These are phyloP conservation scores for Neurospora tetraspora DNA, from an alignment of 495 filamentous ascomycete genomes.

Conservation along the genomic window DNA sequence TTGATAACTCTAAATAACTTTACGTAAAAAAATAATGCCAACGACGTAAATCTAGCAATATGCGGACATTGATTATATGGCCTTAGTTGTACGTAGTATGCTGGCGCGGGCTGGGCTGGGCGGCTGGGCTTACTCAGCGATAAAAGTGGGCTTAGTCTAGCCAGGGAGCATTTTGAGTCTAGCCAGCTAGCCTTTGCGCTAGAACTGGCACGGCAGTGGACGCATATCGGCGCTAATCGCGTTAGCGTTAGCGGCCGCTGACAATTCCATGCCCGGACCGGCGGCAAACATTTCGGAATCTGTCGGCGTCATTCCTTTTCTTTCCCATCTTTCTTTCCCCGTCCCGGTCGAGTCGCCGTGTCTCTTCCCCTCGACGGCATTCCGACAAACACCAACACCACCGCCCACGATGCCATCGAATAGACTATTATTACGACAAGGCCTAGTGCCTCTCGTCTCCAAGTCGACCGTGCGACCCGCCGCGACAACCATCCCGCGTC, in stretches of 20 bases:
- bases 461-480: slow-evolving; percentile 5
- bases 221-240: background rate
- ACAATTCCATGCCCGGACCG: background rate
- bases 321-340: background rate
- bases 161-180: too few relatives aligned
- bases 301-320: background rate
- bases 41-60: too few relatives aligned
- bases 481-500: slow-evolving; percentile 1
- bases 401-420: slow-evolving; percentile 12
- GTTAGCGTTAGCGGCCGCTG: background rate
- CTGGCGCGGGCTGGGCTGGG: too few relatives aligned
- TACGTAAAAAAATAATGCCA: too few relatives aligned
- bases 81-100: too few relatives aligned
- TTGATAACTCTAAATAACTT: too few relatives aligned
- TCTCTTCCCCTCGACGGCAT: background rate
- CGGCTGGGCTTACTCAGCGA: too few relatives aligned
- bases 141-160: too few relatives aligned
- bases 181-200: too few relatives aligned
- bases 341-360: background rate
- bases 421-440: slow-evolving; percentile 13
- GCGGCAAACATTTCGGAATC: background rate
- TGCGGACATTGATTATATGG: too few relatives aligned
- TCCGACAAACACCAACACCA: background rate
- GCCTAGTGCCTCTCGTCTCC: slow-evolving; percentile 18
- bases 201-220: background rate